phyloP scores from a whole-genome alignment of 2,329 filamentous ascomycete genomes.

The Berkeleyomyces rouxiae region DNA sequence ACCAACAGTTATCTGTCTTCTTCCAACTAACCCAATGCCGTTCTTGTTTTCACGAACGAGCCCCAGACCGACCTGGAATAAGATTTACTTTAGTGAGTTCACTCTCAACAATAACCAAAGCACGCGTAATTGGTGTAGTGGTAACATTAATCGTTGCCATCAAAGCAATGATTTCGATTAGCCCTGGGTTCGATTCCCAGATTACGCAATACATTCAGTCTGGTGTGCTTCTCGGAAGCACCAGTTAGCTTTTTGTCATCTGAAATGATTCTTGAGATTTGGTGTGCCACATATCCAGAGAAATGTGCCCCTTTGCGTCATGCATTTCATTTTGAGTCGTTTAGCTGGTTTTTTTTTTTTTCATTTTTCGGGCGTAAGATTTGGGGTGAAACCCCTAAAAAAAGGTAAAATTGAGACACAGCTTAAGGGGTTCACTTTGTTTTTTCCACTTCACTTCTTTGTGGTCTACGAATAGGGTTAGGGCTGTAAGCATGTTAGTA shows the following conservation, averaged over 20 bases:
- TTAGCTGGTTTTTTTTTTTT: not conserved
- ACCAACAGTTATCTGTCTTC: too few relatives aligned
- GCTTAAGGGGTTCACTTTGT: too few relatives aligned
- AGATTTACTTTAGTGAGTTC: too few relatives aligned
- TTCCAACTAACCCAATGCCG: too few relatives aligned
- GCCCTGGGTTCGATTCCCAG: constrained; percentile 14
- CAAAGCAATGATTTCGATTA: constrained; percentile 13
- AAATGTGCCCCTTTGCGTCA: not conserved
- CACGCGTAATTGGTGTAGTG: constrained; percentile 13
- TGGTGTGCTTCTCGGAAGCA: too few relatives aligned
- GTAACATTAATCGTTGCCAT: constrained; percentile 14
- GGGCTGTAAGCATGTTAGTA: too few relatives aligned
- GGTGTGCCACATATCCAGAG: not conserved
- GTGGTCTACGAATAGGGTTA: too few relatives aligned
- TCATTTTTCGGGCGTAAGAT: not conserved
- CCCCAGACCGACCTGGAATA: too few relatives aligned
- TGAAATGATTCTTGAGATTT: not conserved
- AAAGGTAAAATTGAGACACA: not conserved
- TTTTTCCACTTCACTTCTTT: too few relatives aligned
- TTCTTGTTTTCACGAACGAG: too few relatives aligned
- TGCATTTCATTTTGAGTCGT: not conserved
- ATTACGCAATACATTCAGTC: constrained; percentile 4
- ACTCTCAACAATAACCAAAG: not conserved
- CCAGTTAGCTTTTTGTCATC: too few relatives aligned
- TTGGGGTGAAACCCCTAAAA: not conserved